Conservation (phyloP, 495 filamentous ascomycete genomes). For the Glutinoglossum americanum region DNA sequence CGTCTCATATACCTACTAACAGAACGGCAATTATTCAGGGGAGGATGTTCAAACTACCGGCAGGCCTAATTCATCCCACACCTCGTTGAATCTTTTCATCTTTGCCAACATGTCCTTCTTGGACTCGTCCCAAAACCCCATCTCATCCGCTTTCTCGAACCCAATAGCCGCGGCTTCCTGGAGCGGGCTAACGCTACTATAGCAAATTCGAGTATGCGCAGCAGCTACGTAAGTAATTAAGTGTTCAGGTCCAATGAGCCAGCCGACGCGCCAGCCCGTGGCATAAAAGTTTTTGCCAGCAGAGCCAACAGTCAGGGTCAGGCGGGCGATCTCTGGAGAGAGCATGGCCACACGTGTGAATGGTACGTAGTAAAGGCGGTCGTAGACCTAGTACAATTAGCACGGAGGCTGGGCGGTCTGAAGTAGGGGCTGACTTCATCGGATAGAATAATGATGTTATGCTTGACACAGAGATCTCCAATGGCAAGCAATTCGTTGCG, state of each 20-base stretch:
- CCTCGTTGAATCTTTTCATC: constrained; percentile 62
- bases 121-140: constrained; percentile 76
- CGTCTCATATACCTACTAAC: neutral
- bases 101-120: constrained; percentile 76
- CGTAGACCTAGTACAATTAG: constrained; percentile 38
- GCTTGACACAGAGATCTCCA: constrained; percentile 73
- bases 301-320: constrained; percentile 83
- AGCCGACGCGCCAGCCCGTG: constrained; percentile 92
- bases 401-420: neutral
- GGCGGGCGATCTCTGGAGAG: constrained; percentile 62
- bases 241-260: constrained; percentile 72
- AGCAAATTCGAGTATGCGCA: constrained; percentile 92
- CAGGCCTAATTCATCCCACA: constrained; percentile 76
- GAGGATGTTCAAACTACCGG: constrained; percentile 25
- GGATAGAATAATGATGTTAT: constrained; percentile 86
- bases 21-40: too few relatives aligned
- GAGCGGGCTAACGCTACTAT: constrained; percentile 74
- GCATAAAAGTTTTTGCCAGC: constrained; percentile 97
- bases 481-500: constrained; percentile 64
- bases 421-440: constrained; percentile 37
- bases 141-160: constrained; percentile 68
- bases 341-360: constrained; percentile 84
- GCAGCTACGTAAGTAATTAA: constrained; percentile 82
- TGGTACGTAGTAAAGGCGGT: constrained; percentile 81
- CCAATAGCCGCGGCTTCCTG: constrained; percentile 94